phyloP scores from a whole-genome alignment of 1,139 yeast genomes.

The Pichia sp. region DNA sequence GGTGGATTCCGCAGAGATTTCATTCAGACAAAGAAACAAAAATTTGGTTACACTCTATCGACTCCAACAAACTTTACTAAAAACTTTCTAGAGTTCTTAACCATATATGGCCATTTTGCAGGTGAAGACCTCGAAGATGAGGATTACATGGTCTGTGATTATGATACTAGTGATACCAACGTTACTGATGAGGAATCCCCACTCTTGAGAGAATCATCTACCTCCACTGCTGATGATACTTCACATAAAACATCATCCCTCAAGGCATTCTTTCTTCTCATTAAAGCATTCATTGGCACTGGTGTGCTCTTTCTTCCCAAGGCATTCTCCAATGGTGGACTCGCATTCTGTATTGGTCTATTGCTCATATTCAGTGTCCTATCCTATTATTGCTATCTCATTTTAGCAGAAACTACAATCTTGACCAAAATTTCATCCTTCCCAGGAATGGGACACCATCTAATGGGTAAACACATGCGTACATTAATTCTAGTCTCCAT shows the following conservation, averaged over 20 bases:
- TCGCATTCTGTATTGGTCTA: constrained; percentile 47
- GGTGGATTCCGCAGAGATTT: constrained; percentile 77
- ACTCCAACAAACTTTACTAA: constrained; percentile 46
- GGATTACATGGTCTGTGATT: constrained; percentile 49
- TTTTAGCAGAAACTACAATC: constrained; percentile 50
- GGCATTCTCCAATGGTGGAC: constrained; percentile 70
- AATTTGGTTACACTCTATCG: constrained; percentile 27
- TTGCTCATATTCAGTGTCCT: constrained; percentile 53
- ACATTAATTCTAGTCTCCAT: constrained; percentile 54
- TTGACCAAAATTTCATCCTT: constrained; percentile 58
- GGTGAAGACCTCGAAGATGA: constrained; percentile 76
- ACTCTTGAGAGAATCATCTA: constrained; percentile 23
- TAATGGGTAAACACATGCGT: constrained; percentile 58
- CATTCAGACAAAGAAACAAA: constrained; percentile 31
- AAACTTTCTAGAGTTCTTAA: constrained; percentile 66
- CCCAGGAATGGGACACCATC: constrained; percentile 62
- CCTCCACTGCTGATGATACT: not conserved
- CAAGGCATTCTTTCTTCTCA: constrained; percentile 59
- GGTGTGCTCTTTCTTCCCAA: constrained; percentile 72
- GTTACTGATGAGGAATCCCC: constrained; percentile 42
- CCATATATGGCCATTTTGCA: constrained; percentile 76
- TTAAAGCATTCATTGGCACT: constrained; percentile 72
- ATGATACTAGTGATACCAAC: constrained; percentile 26
- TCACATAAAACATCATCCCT: constrained; percentile 55
- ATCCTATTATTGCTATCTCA: constrained; percentile 65